phyloP scores from a whole-genome alignment of 257 asterid genomes.

The Striga asiatica region DNA sequence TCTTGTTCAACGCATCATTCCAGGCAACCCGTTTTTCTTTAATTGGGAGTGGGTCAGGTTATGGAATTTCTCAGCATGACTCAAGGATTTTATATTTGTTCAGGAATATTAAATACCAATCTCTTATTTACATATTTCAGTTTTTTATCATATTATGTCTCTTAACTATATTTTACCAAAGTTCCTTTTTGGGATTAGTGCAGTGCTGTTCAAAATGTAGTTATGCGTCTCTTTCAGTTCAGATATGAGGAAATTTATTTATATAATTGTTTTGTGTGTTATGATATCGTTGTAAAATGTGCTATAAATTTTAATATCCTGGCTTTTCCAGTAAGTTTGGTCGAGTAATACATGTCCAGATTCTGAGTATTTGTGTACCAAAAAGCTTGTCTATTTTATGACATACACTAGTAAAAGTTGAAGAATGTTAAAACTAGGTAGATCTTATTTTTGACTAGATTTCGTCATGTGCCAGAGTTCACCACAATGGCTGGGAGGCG shows the following conservation, averaged over 20 bases:
- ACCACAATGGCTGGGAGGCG: constrained; percentile 98
- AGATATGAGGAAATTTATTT: too few relatives aligned
- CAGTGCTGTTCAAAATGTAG: too few relatives aligned
- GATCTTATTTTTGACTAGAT: constrained; percentile 2
- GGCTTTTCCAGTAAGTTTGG: background rate
- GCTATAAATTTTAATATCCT: background rate
- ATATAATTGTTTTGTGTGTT: background rate
- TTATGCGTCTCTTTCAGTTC: too few relatives aligned
- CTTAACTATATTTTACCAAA: background rate
- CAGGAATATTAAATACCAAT: background rate
- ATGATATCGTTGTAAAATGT: background rate
- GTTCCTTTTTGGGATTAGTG: background rate
- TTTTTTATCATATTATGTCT: background rate
- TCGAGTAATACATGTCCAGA: background rate
- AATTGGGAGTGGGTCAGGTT: background rate
- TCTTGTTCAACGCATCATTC: background rate
- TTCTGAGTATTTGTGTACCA: background rate
- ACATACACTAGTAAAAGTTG: background rate
- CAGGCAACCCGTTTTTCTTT: background rate
- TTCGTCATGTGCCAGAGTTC: constrained; percentile 43
- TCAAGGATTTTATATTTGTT: constrained; percentile 2
- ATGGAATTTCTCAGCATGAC: background rate
- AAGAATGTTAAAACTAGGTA: background rate
- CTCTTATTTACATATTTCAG: background rate
- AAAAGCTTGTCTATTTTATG: background rate